Evolutionary conservation across 139 green algal genomes (phyloP), one percentile per base, ranked within the genome.

Genomic region (Yamagishiella unicocca): DNA sequence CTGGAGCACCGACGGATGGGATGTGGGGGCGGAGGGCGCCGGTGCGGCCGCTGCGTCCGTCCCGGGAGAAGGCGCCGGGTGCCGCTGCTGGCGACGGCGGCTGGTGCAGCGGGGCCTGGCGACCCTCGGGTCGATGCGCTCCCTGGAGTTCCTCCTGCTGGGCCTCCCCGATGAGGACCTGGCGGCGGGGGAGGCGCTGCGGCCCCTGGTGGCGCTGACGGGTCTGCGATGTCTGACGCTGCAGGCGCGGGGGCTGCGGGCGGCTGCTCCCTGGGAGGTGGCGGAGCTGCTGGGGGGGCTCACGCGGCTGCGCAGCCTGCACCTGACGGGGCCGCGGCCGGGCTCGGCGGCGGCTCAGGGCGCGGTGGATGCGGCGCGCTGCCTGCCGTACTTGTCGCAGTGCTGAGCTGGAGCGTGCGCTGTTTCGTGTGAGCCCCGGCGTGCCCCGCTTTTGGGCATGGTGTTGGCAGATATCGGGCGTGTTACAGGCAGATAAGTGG

Each of bases 81-180:
- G 76, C 22, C 2, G n/a, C 22, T 85, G 79, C 62, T 75, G 61
- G 79, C 79, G 61, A 29, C 61, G 33, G 38, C 62, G 61, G 21
- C 29, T 85, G 61, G 14, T 85, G 8, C 53, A 17, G 0, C 61
- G 45, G 0, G 61, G 35, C 29, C 14, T 85, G 17, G 19, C 40
- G n/a, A 53, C 29, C n/a, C 62, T 85, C 0, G 58, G 29, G 22
- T 24, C 61, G 0, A 21, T 85, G 40, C 40, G 9, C 3, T 33
- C 19, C 29, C 61, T 85, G 42, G 27, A 85, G 43, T 85, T 45
- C 61, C 79, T 85, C 27, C 58, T 85, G 40, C 61, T 85, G 9
- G 61, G 61, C n/a, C 62, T 85, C 12, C 79, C 79, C 0, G 79
- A 31, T 31, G 74, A 67, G 2, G 74, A 37, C 35, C 12, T 50